Conservation (phyloP, 192 early-diverging fungal genomes). For the Paraglomus occultum region DNA sequence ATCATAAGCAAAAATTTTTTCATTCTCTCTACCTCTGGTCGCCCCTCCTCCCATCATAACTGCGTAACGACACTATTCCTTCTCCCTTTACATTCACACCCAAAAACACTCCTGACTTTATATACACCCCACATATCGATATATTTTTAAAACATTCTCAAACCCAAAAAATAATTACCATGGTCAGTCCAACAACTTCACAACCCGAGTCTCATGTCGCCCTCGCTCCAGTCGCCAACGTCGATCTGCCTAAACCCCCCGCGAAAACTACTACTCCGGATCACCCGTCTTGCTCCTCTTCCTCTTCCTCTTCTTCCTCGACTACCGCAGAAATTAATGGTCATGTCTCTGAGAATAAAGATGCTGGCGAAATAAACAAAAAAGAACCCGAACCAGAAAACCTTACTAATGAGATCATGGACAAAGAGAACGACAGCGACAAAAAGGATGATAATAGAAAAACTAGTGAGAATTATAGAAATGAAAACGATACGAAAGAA, state of each 20-base stretch:
- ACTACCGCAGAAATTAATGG: neutral
- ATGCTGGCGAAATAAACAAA: neutral
- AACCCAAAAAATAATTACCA: too few species aligned
- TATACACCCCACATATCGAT: too few species aligned
- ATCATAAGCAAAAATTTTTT: too few species aligned
- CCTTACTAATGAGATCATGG: neutral
- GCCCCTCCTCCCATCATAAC: too few species aligned
- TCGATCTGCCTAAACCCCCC: slow-evolving; percentile 23
- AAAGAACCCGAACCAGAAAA: neutral
- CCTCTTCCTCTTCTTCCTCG: too few species aligned
- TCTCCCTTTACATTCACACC: too few species aligned
- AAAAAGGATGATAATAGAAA: neutral
- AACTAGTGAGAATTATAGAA: too few species aligned
- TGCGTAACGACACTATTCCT: too few species aligned
- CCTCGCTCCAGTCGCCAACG: slow-evolving; percentile 1
- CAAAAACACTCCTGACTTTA: too few species aligned
- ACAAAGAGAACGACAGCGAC: neutral
- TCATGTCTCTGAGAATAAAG: neutral
- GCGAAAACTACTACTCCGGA: neutral
- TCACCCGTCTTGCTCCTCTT: neutral
- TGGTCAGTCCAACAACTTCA: slow-evolving; percentile 31
- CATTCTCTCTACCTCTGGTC: too few species aligned
- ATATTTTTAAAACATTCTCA: too few species aligned
- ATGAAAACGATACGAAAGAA: too few species aligned
- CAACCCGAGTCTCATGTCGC: slow-evolving; percentile 17